Evolutionary conservation across 306 rosid species (phyloP).

Genomic region (Quercus dentata): DNA sequence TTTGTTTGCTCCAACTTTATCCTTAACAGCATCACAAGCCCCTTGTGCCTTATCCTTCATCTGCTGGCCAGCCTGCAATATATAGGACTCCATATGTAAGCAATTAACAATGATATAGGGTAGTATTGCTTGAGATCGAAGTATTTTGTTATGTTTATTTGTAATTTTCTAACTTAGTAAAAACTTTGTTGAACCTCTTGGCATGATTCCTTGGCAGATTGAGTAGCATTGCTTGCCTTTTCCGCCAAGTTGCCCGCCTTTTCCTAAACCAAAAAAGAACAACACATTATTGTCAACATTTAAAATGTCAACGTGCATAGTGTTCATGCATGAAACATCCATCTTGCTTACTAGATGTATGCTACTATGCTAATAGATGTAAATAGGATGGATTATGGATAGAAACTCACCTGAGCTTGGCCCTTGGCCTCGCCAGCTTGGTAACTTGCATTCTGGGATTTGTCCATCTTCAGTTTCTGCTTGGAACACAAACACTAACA

Average conservation of each 20-base stretch:
- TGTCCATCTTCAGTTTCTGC: slow-evolving; percentile 28
- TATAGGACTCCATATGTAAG: neutral
- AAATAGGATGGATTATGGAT: too few species aligned
- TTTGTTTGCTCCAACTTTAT: slow-evolving; percentile 24
- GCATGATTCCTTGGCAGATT: slow-evolving; percentile 39
- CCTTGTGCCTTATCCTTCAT: slow-evolving; percentile 25
- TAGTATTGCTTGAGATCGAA: neutral
- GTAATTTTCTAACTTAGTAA: neutral
- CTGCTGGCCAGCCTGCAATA: slow-evolving; percentile 41
- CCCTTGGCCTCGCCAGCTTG: slow-evolving; percentile 48
- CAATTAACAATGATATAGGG: neutral
- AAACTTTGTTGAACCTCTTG: slow-evolving; percentile 29
- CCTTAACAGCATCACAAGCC: slow-evolving; percentile 22
- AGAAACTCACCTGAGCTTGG: slow-evolving; percentile 33
- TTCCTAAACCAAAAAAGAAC: slow-evolving; percentile 30
- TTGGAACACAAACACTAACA: neutral
- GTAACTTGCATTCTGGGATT: slow-evolving; percentile 17
- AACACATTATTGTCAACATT: neutral
- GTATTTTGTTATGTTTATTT: neutral
- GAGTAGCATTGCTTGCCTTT: slow-evolving; percentile 33
- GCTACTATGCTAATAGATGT: neutral
- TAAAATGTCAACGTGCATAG: too few species aligned
- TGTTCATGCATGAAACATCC: neutral
- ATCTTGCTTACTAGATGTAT: neutral
- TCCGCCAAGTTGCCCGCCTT: slow-evolving; percentile 36